A percentile compares a stretch with the other conserved stretches of the same genome.
Evolutionary conservation across 192 early-diverging fungal genomes (phyloP).

Genomic region (Linnemannia elongata): DNA sequence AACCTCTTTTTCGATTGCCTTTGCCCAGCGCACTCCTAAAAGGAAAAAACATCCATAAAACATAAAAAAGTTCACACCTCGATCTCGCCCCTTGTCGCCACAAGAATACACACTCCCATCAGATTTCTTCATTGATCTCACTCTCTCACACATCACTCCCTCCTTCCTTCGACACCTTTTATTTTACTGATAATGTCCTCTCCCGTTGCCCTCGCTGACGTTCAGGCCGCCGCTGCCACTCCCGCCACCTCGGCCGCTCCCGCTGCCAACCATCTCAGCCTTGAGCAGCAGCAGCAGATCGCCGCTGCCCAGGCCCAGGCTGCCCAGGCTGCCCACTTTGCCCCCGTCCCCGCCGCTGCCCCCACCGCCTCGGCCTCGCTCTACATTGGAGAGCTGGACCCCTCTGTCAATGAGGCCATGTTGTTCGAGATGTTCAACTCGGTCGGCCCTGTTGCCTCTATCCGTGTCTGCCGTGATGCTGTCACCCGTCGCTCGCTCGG

Average conservation of each 20-base stretch:
- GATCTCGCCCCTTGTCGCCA: constrained; percentile 18
- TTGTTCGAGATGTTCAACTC: constrained; percentile 98
- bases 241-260: constrained; percentile 48
- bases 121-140: constrained; percentile 9
- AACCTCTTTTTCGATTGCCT: constrained; percentile 15
- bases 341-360: constrained; percentile 47
- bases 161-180: constrained; percentile 1
- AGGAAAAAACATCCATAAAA: constrained; percentile 18
- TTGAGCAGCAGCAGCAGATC: constrained; percentile 65
- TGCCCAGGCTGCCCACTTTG: constrained; percentile 58
- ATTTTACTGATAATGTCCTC: constrained; percentile 38
- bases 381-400: constrained; percentile 98
- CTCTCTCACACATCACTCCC: background rate
- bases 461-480: constrained; percentile 98
- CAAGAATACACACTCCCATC: background rate
- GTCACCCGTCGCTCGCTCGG: constrained; percentile 96
- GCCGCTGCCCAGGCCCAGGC: constrained; percentile 53
- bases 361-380: constrained; percentile 80
- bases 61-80: constrained; percentile 19
- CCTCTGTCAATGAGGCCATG: constrained; percentile 96
- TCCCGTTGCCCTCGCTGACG: constrained; percentile 47
- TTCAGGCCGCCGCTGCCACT: constrained; percentile 56
- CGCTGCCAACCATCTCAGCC: constrained; percentile 53
- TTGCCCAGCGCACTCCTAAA: constrained; percentile 39
- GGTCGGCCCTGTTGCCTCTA: constrained; percentile 94